These are phyloP conservation scores for Vanderwaltozyma tropicalis DNA, from an alignment of 805 yeast genomes.

Conservation along the genomic window DNA sequence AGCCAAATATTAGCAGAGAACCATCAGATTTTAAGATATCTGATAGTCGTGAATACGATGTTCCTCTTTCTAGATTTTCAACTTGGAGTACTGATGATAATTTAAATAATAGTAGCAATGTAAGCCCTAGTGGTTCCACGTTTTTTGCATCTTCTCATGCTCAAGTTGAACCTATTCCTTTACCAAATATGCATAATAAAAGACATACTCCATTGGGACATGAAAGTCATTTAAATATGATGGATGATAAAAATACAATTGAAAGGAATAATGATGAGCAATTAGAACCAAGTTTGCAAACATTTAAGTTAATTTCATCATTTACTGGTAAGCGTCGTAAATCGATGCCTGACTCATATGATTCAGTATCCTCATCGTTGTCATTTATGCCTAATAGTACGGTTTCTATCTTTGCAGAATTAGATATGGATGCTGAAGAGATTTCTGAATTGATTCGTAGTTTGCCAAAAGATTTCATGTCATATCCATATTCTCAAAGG, in stretches of 20 bases:
- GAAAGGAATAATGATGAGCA: no score
- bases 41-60: neutral
- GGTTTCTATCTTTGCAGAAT: constrained; percentile 8
- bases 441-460: constrained; percentile 24
- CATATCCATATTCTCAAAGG: constrained; percentile 52
- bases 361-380: constrained; percentile 13
- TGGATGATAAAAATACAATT: no score
- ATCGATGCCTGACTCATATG: constrained; percentile 8
- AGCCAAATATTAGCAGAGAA: neutral
- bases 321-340: constrained; percentile 3
- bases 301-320: neutral
- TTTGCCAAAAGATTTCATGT: constrained; percentile 44
- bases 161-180: constrained; percentile 29
- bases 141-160: constrained; percentile 26
- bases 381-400: constrained; percentile 10
- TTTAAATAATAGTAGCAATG: neutral
- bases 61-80: constrained; percentile 4
- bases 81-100: constrained; percentile 7
- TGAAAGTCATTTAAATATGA: no score
- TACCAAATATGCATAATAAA: constrained; percentile 18
- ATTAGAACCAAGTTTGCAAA: neutral
- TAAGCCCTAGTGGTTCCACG: constrained; percentile 9
- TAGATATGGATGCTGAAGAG: constrained; percentile 19
- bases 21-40: neutral
- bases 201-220: no score